phyloP scores from a whole-genome alignment of 441 rosid genomes.

The Cnidoscolus chayamansa region DNA sequence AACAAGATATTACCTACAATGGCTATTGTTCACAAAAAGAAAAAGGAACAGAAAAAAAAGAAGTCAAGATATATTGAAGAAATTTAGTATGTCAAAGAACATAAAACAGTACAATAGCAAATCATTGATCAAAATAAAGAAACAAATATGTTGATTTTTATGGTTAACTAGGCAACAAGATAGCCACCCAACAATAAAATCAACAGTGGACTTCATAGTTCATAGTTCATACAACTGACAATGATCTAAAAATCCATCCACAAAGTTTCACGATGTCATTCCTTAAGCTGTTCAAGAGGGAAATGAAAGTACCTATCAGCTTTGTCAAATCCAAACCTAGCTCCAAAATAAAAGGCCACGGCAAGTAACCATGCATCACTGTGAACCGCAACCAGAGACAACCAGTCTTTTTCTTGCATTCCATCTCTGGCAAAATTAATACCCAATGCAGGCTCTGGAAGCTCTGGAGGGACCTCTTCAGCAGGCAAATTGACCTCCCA shows the following conservation, averaged over 20 bases:
- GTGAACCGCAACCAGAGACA: conserved; percentile 57
- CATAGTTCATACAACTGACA: background rate
- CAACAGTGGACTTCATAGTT: background rate
- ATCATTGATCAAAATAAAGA: background rate
- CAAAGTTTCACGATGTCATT: background rate
- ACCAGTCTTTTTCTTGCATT: conserved; percentile 73
- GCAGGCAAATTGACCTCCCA: conserved; percentile 89
- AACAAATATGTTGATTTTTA: background rate
- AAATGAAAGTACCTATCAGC: conserved; percentile 40
- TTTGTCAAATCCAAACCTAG: conserved; percentile 57
- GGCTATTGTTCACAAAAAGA: background rate
- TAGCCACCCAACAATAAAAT: background rate
- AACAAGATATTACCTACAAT: background rate
- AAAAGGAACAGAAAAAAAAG: background rate
- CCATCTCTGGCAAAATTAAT: conserved; percentile 79
- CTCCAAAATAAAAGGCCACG: conserved; percentile 67
- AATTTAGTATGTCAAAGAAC: background rate
- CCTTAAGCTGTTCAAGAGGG: background rate
- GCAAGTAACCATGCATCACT: conserved; percentile 73
- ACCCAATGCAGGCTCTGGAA: conserved; percentile 74
- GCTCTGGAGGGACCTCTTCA: conserved; percentile 66
- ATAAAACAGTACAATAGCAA: background rate
- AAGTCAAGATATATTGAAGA: background rate
- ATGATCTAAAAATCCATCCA: background rate
- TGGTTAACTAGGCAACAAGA: background rate